These are phyloP conservation scores for Isoetes taiwanensis DNA, from an alignment of 75 land plant genomes.

Conservation along the genomic window DNA sequence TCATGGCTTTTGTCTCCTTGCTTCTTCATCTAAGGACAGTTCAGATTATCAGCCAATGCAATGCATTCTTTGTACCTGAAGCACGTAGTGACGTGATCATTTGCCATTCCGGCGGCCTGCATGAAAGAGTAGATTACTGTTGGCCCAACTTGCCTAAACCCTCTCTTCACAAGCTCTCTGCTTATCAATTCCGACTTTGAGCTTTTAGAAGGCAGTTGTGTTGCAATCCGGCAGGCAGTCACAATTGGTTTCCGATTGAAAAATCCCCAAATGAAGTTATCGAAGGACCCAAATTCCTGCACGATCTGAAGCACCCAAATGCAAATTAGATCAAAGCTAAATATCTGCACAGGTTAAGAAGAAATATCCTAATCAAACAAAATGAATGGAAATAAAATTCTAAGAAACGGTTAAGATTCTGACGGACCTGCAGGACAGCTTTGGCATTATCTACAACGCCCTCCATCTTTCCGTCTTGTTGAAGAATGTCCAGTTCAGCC, in stretches of 20 bases:
- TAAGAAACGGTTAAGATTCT: too few relatives aligned
- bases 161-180: slow-evolving; percentile 68
- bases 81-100: slow-evolving; percentile 78
- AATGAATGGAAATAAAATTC: too few relatives aligned
- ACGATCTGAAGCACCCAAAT: slow-evolving; percentile 31
- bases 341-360: too few relatives aligned
- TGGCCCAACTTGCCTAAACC: slow-evolving; percentile 84
- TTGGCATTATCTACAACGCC: slow-evolving; percentile 82
- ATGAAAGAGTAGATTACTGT: slow-evolving; percentile 81
- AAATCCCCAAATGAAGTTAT: slow-evolving; percentile 65
- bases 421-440: slow-evolving; percentile 48
- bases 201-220: slow-evolving; percentile 59
- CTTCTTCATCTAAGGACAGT: too few relatives aligned
- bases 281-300: slow-evolving; percentile 68
- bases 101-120: slow-evolving; percentile 84
- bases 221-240: slow-evolving; percentile 43
- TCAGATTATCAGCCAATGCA: not conserved
- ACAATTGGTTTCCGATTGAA: slow-evolving; percentile 60
- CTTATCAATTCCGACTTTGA: slow-evolving; percentile 80
- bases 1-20: too few relatives aligned
- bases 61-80: slow-evolving; percentile 27
- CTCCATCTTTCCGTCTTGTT: slow-evolving; percentile 51
- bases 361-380: too few relatives aligned
- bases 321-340: too few relatives aligned
- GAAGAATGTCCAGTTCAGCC: slow-evolving; percentile 37